Evolutionary conservation across 208 protist species (phyloP).

Genomic region (Phytomonas serpens): DNA sequence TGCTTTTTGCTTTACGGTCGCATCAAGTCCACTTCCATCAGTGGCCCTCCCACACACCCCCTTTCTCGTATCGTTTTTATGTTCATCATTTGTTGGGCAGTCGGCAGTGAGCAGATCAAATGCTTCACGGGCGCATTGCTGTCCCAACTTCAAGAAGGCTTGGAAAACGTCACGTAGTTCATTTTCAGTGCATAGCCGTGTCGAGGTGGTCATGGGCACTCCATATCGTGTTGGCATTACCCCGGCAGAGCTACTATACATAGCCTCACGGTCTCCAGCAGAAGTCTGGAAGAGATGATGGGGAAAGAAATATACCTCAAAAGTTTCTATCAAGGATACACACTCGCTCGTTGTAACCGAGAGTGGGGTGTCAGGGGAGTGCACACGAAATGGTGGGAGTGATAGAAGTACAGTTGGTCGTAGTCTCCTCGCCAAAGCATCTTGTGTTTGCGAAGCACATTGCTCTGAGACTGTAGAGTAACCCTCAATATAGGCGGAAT

Average conservation of each 20-base stretch:
- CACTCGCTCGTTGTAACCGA: neutral
- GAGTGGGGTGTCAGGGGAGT: neutral
- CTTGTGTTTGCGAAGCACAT: neutral
- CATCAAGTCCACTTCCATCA: neutral
- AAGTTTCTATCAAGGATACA: neutral
- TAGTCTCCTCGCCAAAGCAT: neutral
- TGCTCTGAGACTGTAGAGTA: neutral
- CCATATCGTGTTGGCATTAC: neutral
- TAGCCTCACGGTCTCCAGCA: neutral
- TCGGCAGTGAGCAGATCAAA: constrained; percentile 1
- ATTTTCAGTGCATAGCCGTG: constrained; percentile 5
- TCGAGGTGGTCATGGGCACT: constrained; percentile 4
- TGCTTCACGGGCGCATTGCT: constrained; percentile 21
- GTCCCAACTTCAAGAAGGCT: constrained; percentile 19
- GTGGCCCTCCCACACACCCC: neutral
- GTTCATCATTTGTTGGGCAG: neutral
- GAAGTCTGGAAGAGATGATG: neutral
- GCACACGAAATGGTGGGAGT: neutral
- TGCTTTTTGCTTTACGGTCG: constrained; percentile 20
- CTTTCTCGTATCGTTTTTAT: neutral
- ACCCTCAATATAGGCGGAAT: neutral
- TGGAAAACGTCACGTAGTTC: constrained; percentile 23
- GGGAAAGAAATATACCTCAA: neutral
- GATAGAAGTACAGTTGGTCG: neutral
- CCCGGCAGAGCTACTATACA: neutral